Evolutionary conservation across 2,329 filamentous ascomycete species (phyloP).

Genomic region (Colletotrichum sp.): DNA sequence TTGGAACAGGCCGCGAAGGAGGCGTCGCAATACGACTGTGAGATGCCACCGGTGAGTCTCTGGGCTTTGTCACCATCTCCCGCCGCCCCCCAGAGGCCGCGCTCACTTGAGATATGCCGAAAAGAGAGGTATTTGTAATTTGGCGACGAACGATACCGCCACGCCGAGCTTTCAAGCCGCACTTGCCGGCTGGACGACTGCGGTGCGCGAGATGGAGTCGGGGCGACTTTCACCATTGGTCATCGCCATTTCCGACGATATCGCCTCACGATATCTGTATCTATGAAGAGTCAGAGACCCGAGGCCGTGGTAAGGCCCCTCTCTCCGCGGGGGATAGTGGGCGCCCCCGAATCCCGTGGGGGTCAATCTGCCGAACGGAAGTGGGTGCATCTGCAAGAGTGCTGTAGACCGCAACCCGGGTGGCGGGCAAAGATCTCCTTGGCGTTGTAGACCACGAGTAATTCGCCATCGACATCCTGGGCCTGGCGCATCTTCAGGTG

Average conservation of each 20-base stretch:
- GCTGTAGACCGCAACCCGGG: not conserved
- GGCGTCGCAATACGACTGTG: not conserved
- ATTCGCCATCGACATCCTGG: not conserved
- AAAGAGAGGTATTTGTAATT: not conserved
- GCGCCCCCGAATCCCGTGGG: conserved; percentile 2
- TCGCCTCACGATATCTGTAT: conserved; percentile 2
- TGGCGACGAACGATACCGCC: not conserved
- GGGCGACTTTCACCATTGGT: not conserved
- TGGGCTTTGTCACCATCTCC: not conserved
- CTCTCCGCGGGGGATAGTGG: not conserved
- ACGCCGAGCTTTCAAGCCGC: not conserved
- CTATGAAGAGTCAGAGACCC: not conserved
- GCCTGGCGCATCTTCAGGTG: not conserved
- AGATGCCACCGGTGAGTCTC: not conserved
- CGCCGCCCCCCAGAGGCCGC: no score
- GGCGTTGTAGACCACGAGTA: not conserved
- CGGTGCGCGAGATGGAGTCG: not conserved
- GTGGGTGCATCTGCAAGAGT: not conserved
- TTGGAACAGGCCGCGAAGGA: not conserved
- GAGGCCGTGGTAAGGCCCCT: not conserved
- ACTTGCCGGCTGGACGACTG: not conserved
- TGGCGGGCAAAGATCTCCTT: not conserved
- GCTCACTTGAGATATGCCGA: not conserved
- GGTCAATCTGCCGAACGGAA: not conserved
- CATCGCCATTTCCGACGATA: not conserved